Conservation (phyloP, 768 basidiomycete species). For the Calvatia gigantea region DNA sequence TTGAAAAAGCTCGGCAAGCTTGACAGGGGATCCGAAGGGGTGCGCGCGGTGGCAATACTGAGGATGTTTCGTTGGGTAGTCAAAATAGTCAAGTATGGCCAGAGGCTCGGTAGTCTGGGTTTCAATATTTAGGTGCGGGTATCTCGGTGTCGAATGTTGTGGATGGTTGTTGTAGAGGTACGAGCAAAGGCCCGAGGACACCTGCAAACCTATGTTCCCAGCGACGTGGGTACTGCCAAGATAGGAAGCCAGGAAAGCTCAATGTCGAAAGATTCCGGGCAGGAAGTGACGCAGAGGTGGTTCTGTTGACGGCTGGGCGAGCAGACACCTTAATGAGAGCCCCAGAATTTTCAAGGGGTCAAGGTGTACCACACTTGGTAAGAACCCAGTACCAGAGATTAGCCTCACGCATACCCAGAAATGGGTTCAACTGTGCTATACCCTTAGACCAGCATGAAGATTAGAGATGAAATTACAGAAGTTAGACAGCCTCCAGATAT, state of each 20-base stretch:
- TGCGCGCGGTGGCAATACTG: neutral
- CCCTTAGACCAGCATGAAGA: too few relatives aligned
- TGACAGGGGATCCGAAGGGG: neutral
- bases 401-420: too few relatives aligned
- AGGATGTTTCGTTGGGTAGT: neutral
- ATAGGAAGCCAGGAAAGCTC: neutral
- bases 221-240: slow-evolving; percentile 12
- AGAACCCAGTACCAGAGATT: too few relatives aligned
- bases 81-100: too few relatives aligned
- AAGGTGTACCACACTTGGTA: too few relatives aligned
- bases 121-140: too few relatives aligned
- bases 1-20: neutral
- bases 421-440: too few relatives aligned
- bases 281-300: slow-evolving; percentile 23
- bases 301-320: slow-evolving; percentile 13
- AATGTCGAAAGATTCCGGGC: slow-evolving; percentile 16
- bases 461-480: slow-evolving; percentile 10
- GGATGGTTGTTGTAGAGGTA: neutral
- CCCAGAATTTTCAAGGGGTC: slow-evolving; percentile 28
- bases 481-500: slow-evolving; percentile 5
- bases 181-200: neutral
- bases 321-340: slow-evolving; percentile 23
- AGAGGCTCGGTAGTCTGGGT: too few relatives aligned
- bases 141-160: too few relatives aligned
- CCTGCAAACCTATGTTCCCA: slow-evolving; percentile 8